Evolutionary conservation across 2,329 filamentous ascomycete genomes (phyloP), one percentile per base, ranked within the genome.

Genomic region (Scorias spongiosa): DNA sequence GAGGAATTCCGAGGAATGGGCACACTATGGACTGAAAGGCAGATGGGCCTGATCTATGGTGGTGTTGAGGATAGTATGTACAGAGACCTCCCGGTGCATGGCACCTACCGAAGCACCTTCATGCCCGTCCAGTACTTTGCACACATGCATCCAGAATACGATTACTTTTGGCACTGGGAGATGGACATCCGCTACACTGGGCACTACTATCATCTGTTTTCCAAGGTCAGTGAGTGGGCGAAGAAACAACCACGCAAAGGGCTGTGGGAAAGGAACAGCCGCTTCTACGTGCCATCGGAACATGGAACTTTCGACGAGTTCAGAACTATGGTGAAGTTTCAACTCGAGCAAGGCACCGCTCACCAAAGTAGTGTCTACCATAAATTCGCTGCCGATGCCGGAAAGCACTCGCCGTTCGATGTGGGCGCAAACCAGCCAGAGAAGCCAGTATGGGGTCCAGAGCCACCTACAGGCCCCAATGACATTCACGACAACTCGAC

Each of bases 81-180:
- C 49, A 69, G 66, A 11, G 72, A 76, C 42, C 69, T 84, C 26
- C 79, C 81, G 41, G 78, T 81, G 2, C 79, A 84, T 41, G 83
- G 83, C 26, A 70, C 64, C 1, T 74, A 74, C 62, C 74, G 82
- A 42, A 88, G 85, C 44, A 76, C 91, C 9, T 86, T 87, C 55
- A 93, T 96, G 85, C 86, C 88, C 0, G 80, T 96, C 68, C 88
- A 95, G 57, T 84, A 89, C 62, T 96, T 96, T 60, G 84, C 88
- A 5, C 79, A 88, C 57, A 75, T 78, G 54, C 87, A 94, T 62
- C 83, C 84, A 1, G 87, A 93, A 60, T 94, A 88, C 57, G 85
- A 93, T 40, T 84, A 79, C 64, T 86, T 87, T 63, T 94, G 87
- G 87, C 84, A 93, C 52, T 93, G 87, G 84, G 87, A 94, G 62